These are phyloP conservation scores for Galium porrigens DNA, from an alignment of 305 asterid genomes.

Conservation along the genomic window DNA sequence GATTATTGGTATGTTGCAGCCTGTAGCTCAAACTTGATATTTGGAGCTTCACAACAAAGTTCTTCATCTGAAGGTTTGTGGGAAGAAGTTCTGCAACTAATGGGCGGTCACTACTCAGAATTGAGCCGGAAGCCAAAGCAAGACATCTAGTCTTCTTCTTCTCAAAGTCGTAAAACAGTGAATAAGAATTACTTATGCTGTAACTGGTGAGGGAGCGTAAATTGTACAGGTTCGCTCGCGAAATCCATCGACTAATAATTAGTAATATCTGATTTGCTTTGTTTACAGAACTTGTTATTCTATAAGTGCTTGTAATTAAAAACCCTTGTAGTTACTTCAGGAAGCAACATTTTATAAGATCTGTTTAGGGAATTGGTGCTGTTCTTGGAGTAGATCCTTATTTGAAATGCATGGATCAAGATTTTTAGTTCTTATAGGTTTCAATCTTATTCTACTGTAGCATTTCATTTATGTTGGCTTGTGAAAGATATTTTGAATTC, in stretches of 20 bases:
- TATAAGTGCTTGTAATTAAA: slow-evolving; percentile 6
- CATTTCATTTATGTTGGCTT: background rate
- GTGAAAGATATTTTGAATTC: no score
- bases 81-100: slow-evolving; percentile 77
- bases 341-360: background rate
- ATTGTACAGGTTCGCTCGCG: slow-evolving; percentile 16
- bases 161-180: background rate
- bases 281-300: slow-evolving; percentile 6
- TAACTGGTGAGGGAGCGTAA: slow-evolving; percentile 3
- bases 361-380: background rate
- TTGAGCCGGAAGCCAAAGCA: slow-evolving; percentile 91
- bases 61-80: slow-evolving; percentile 56
- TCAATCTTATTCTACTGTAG: background rate
- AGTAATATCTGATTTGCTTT: background rate
- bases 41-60: slow-evolving; percentile 34
- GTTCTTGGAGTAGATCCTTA: background rate
- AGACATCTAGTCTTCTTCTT: slow-evolving; percentile 38
- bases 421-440: background rate
- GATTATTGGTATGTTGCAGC: slow-evolving; percentile 82
- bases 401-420: background rate
- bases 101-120: slow-evolving; percentile 89
- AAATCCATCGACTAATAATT: slow-evolving; percentile 7
- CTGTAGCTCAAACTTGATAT: slow-evolving; percentile 60
- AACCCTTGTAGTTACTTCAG: background rate
- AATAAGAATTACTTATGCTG: background rate